Percentiles rank a stretch among this genome's conserved stretches.
Evolutionary conservation across 2,329 filamentous ascomycete genomes (phyloP).

Genomic region (Monosporascus sp.): DNA sequence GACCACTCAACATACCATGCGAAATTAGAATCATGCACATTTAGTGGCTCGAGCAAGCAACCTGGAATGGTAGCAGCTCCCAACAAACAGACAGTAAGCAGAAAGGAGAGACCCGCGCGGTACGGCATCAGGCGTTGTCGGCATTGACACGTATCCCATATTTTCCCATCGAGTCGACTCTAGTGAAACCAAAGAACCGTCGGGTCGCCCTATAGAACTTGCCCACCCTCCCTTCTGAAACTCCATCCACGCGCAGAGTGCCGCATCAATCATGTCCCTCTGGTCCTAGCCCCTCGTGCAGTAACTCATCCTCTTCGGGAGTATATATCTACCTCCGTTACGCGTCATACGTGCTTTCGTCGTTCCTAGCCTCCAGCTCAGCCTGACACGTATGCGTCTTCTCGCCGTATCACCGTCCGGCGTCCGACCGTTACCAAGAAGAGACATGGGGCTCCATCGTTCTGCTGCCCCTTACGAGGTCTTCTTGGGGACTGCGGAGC

Average conservation of each 20-base stretch:
- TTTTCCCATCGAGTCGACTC: too few species aligned
- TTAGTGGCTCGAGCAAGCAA: too few species aligned
- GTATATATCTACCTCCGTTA: too few species aligned
- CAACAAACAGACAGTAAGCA: background rate
- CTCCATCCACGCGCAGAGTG: background rate
- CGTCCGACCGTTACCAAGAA: slow-evolving; percentile 9
- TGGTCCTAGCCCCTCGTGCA: background rate
- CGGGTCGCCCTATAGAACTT: background rate
- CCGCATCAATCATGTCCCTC: background rate
- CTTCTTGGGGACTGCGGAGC: slow-evolving; percentile 59
- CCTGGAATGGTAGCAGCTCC: too few species aligned
- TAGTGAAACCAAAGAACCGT: too few species aligned
- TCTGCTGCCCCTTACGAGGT: slow-evolving; percentile 41
- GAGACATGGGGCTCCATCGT: slow-evolving; percentile 1
- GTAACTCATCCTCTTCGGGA: background rate
- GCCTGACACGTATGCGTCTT: slow-evolving; percentile 7
- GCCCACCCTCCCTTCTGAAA: background rate
- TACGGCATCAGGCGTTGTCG: background rate
- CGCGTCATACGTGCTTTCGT: background rate
- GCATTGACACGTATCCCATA: too few species aligned
- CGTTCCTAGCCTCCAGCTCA: slow-evolving; percentile 1
- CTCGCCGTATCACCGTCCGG: slow-evolving; percentile 15
- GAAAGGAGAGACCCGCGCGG: background rate
- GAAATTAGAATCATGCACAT: too few species aligned
- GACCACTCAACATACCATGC: too few species aligned